Evolutionary conservation across 1,284 basidiomycete species (phyloP).

Genomic region (Sanghuangporus sanghuang): DNA sequence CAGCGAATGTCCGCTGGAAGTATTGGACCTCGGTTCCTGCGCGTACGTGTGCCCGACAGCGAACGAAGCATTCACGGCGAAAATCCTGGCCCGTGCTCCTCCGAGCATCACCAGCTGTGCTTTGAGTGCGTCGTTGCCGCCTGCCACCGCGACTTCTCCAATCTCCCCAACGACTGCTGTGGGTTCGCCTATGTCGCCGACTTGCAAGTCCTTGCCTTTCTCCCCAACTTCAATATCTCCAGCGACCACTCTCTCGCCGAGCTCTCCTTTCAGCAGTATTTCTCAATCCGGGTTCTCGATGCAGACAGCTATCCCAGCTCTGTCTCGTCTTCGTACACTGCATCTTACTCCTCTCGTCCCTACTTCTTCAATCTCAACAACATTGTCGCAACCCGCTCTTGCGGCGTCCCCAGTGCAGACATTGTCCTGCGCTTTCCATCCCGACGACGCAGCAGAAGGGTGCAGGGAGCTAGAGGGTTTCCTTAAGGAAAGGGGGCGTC

Average conservation of each 20-base stretch:
- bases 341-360: slow-evolving; percentile 60
- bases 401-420: slow-evolving; percentile 57
- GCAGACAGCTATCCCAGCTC: slow-evolving; percentile 14
- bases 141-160: slow-evolving; percentile 37
- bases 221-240: not conserved
- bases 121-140: slow-evolving; percentile 45
- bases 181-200: not conserved
- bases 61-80: slow-evolving; percentile 49
- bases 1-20: slow-evolving; percentile 43
- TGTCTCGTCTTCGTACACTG: slow-evolving; percentile 46
- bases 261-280: not conserved
- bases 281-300: not conserved
- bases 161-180: slow-evolving; percentile 16
- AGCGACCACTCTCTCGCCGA: not conserved
- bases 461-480: slow-evolving; percentile 52
- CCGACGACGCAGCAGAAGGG: slow-evolving; percentile 54
- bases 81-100: slow-evolving; percentile 54
- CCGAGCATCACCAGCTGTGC: slow-evolving; percentile 48
- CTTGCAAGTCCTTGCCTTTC: not conserved
- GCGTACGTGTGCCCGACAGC: slow-evolving; percentile 46
- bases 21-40: slow-evolving; percentile 57
- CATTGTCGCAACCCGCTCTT: slow-evolving; percentile 42
- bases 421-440: slow-evolving; percentile 52
- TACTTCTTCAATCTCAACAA: slow-evolving; percentile 52
- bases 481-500: slow-evolving; percentile 39